Conservation (phyloP, 306 rosid genomes). For the Ormosia emarginata region DNA sequence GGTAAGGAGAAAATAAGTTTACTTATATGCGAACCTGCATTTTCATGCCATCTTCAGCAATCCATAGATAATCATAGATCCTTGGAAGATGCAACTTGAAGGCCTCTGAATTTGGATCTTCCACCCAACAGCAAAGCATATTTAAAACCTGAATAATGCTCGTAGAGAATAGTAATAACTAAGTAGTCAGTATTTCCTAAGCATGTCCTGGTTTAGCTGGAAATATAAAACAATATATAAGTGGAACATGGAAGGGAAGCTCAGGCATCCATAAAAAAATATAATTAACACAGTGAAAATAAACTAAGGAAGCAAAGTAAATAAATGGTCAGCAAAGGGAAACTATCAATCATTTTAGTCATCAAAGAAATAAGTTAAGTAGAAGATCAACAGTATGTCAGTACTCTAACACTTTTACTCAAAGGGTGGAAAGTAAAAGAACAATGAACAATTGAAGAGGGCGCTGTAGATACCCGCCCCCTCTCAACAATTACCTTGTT, state of each 20-base stretch:
- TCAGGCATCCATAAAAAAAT: conserved; percentile 1
- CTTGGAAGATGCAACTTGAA: conserved; percentile 89
- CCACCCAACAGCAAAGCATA: conserved; percentile 90
- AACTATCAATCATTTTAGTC: neutral
- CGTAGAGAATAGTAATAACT: conserved; percentile 19
- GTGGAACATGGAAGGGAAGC: conserved; percentile 8
- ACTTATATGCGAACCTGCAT: conserved; percentile 61
- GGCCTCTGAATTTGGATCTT: conserved; percentile 87
- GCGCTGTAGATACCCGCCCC: neutral
- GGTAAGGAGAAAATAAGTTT: conserved; percentile 29
- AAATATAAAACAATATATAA: neutral
- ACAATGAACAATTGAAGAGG: neutral
- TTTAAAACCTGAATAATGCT: conserved; percentile 60
- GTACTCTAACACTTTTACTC: conserved; percentile 4
- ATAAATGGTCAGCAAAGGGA: neutral
- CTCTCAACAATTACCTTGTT: conserved; percentile 64
- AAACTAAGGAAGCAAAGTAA: conserved; percentile 19
- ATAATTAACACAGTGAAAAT: neutral
- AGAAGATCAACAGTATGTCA: neutral
- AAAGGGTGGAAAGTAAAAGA: conserved; percentile 15
- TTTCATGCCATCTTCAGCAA: conserved; percentile 97
- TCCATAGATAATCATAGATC: conserved; percentile 76
- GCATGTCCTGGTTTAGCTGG: neutral
- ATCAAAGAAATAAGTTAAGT: neutral
- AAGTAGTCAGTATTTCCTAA: conserved; percentile 13